Base-by-base conservation (phyloP, 768 basidiomycete species). In the Pisolithus tinctorius region DNA sequence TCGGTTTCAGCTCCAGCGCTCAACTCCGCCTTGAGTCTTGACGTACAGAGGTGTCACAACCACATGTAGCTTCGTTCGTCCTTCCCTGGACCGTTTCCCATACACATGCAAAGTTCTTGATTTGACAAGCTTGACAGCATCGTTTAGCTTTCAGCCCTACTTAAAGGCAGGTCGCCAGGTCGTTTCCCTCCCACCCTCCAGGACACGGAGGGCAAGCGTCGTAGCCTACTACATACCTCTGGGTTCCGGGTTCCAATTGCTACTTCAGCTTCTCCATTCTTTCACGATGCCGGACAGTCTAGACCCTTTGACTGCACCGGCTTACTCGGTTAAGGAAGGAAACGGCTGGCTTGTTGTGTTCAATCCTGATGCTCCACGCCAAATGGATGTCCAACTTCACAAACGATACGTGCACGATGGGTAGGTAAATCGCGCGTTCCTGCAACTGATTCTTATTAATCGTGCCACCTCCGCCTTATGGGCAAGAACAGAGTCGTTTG, bases 371-470 rank as follows among this genome's bases (percentile, higher is more conserved):
- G 71, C 70, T 16, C 64, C 55, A 10, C 74, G 77, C 58, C 70
- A 73, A 59, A 69, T 81, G 58, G 79, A 81, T 54, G 75, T 80
- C 30, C 66, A 67, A n/a, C 61, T 78, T 48, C 77, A 85, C 42
- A 87, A 91, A 63, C 86, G 82, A 31, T 72, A 93, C 42, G 78
- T 80, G 66, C 93, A 94, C 62, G 86, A 88, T 60, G 88, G 86
- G 90, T 92, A 61, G 37, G 78, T 70, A 11, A 36, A 6, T 30
- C 55, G 41, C 54, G 60, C 52, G 55, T 49, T 38, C 23, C 34
- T 34, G 34, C 34, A 14, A 45, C 38, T 26, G 48, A 27, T 27
- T 41, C 34, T 44, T 47, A 48, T 31, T 39, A 25, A 36, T 46
- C 40, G 6, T 38, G 36, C 47, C 46, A 52, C 44, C 34, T n/a